These are phyloP conservation scores for Penicillium sp. DNA, from an alignment of 2,329 filamentous ascomycete species.

Conservation along the genomic window DNA sequence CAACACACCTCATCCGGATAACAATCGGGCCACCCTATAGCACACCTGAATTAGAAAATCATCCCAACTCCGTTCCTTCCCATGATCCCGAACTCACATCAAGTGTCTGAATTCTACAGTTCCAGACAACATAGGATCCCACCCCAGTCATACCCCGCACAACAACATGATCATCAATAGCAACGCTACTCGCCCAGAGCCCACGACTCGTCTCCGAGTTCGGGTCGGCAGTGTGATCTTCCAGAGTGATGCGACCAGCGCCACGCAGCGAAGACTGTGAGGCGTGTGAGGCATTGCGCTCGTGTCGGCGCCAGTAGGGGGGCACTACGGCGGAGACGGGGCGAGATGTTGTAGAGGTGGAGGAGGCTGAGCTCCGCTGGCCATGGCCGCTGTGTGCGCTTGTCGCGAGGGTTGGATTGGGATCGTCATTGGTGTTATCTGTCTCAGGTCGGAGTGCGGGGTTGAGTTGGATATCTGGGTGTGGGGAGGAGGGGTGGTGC, in stretches of 20 bases:
- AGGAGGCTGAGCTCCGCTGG: constrained; percentile 9
- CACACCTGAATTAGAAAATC: neutral
- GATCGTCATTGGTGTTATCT: neutral
- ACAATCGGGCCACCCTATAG: constrained; percentile 55
- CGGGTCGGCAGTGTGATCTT: constrained; percentile 62
- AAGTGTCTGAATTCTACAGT: constrained; percentile 81
- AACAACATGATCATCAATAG: constrained; percentile 61
- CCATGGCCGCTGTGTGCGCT: constrained; percentile 9
- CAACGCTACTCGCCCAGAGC: constrained; percentile 62
- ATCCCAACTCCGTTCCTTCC: neutral
- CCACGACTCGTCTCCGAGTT: constrained; percentile 55
- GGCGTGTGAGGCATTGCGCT: constrained; percentile 40
- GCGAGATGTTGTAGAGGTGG: constrained; percentile 13
- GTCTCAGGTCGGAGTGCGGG: neutral
- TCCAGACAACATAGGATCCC: constrained; percentile 96
- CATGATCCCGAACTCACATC: constrained; percentile 56
- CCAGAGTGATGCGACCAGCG: constrained; percentile 55
- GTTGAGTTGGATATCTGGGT: constrained; percentile 6
- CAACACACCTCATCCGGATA: constrained; percentile 56
- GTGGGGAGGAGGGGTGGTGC: constrained; percentile 23
- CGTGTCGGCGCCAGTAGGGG: constrained; percentile 47
- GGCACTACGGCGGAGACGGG: constrained; percentile 38
- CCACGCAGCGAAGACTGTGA: constrained; percentile 41
- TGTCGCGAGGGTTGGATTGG: neutral
- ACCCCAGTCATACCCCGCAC: constrained; percentile 58